Conservation (phyloP, 2,329 filamentous ascomycete species). For the Phialocephala subalpina region DNA sequence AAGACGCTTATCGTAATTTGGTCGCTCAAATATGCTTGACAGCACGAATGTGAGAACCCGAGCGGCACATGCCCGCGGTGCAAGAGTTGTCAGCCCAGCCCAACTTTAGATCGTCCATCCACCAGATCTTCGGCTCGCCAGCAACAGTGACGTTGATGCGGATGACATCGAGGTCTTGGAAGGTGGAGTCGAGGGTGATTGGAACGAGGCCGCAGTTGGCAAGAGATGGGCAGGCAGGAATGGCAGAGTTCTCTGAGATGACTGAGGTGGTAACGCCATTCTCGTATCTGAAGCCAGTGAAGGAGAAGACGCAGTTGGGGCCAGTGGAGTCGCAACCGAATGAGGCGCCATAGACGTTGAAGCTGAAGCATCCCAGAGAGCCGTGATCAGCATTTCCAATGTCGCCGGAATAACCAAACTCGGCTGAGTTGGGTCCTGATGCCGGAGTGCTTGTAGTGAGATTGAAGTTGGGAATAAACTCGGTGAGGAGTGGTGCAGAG, state of each 20-base stretch:
- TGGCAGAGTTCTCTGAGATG: slow-evolving; percentile 33
- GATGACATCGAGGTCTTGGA: slow-evolving; percentile 49
- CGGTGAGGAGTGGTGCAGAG: slow-evolving; percentile 41
- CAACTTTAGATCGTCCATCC: slow-evolving; percentile 54
- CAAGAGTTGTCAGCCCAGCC: slow-evolving; percentile 54
- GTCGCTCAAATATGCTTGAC: not conserved
- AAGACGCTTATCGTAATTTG: not conserved
- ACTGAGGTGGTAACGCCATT: slow-evolving; percentile 35
- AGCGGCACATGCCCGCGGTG: slow-evolving; percentile 48
- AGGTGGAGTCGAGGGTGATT: slow-evolving; percentile 38
- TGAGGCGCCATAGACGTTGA: slow-evolving; percentile 45
- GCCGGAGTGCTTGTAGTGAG: slow-evolving; percentile 27
- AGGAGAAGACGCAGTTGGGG: slow-evolving; percentile 47
- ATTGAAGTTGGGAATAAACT: slow-evolving; percentile 44
- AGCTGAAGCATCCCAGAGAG: slow-evolving; percentile 46
- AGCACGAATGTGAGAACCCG: slow-evolving; percentile 30
- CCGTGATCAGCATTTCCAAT: slow-evolving; percentile 40
- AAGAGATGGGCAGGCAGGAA: slow-evolving; percentile 43
- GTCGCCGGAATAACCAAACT: slow-evolving; percentile 41
- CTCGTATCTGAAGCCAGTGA: slow-evolving; percentile 47
- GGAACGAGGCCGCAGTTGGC: slow-evolving; percentile 43
- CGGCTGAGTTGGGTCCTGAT: slow-evolving; percentile 35
- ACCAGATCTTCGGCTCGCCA: slow-evolving; percentile 51
- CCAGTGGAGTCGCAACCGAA: slow-evolving; percentile 50
- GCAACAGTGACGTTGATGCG: slow-evolving; percentile 50